Evolutionary conservation across 2,329 filamentous ascomycete genomes (phyloP).

Genomic region (Aspergillus calidoustus): DNA sequence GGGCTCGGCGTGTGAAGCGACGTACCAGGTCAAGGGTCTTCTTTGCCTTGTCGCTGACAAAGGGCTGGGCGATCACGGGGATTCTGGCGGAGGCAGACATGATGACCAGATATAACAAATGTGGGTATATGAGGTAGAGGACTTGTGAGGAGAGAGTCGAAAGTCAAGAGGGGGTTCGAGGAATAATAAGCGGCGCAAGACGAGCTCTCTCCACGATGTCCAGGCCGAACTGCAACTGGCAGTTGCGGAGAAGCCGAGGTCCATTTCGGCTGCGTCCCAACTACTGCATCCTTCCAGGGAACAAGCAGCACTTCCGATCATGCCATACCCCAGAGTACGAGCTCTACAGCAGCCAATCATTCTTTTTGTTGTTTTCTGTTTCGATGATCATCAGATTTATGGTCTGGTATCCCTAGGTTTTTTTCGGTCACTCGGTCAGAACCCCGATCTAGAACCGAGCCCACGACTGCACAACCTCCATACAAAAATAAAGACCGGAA

Average conservation of each 20-base stretch:
- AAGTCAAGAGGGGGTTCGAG: neutral
- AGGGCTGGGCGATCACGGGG: slow-evolving; percentile 61
- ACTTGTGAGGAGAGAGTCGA: neutral
- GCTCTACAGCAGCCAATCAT: neutral
- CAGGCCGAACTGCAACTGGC: slow-evolving; percentile 2
- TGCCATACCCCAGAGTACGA: neutral
- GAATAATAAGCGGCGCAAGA: slow-evolving; percentile 15
- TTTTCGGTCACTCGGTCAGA: neutral
- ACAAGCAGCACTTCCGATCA: neutral
- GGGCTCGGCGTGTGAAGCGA: neutral
- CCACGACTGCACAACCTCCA: neutral
- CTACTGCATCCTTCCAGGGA: neutral
- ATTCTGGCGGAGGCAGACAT: slow-evolving; percentile 60
- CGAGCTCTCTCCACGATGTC: neutral
- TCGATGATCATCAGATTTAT: slow-evolving; percentile 1
- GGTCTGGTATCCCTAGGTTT: neutral
- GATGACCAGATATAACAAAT: slow-evolving; percentile 19
- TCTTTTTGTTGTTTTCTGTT: neutral
- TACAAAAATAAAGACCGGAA: neutral
- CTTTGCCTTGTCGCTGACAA: slow-evolving; percentile 82
- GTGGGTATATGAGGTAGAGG: slow-evolving; percentile 1
- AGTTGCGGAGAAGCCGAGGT: slow-evolving; percentile 26
- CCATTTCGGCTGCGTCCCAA: slow-evolving; percentile 37
- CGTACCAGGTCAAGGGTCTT: slow-evolving; percentile 76
- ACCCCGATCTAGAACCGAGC: neutral